Percentiles rank a stretch among this genome's conserved stretches.
These are phyloP conservation scores for Exserohilum rostratum DNA, from an alignment of 2,329 filamentous ascomycete species.

Conservation along the genomic window DNA sequence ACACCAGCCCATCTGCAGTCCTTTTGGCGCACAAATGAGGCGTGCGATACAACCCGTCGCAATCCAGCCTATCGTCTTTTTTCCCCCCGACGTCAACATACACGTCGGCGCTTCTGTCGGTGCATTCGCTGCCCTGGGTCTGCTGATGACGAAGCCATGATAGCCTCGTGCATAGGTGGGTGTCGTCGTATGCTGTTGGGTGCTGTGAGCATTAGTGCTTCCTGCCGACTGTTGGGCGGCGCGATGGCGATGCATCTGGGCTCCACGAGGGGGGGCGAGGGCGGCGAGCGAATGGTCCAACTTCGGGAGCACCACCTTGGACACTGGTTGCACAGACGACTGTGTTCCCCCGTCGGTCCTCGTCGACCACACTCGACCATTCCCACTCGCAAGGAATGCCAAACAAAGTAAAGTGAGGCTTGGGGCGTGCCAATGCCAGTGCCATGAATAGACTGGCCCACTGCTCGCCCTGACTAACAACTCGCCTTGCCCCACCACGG, in stretches of 20 bases:
- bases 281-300: not conserved
- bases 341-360: no score
- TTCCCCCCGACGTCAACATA: slow-evolving; percentile 4
- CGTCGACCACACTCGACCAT: not conserved
- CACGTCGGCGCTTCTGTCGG: not conserved
- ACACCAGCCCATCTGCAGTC: slow-evolving; percentile 13
- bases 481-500: slow-evolving; percentile 7
- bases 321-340: not conserved
- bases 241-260: no score
- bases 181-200: not conserved
- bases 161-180: not conserved
- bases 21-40: slow-evolving; percentile 14
- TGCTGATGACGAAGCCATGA: not conserved
- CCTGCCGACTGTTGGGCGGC: not conserved
- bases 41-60: slow-evolving; percentile 15
- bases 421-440: no score
- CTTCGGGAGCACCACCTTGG: not conserved
- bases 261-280: no score
- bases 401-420: slow-evolving; percentile 15
- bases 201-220: not conserved
- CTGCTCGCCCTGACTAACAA: slow-evolving; percentile 9
- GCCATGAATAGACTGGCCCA: slow-evolving; percentile 16
- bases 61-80: slow-evolving; percentile 2
- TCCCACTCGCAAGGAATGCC: slow-evolving; percentile 21
- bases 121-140: not conserved